phyloP scores from a whole-genome alignment of 306 rosid species.

The Canavalia ensiformis region DNA sequence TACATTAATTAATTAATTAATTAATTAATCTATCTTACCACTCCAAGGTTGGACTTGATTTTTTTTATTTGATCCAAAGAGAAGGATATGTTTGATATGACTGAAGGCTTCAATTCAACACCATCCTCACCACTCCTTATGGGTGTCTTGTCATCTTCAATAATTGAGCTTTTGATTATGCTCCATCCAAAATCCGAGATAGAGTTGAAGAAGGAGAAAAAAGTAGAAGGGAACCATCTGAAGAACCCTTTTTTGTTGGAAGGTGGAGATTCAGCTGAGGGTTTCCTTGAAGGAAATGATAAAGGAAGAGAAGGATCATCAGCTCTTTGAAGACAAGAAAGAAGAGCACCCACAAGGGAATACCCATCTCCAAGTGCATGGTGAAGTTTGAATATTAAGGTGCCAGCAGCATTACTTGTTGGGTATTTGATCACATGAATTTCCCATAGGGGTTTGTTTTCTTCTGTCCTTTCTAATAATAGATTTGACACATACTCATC shows the following conservation, averaged over 20 bases:
- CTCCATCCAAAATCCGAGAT: conserved; percentile 56
- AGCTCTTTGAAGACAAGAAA: conserved; percentile 66
- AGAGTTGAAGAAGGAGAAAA: conserved; percentile 41
- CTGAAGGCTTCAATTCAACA: conserved; percentile 46
- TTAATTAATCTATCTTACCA: conserved; percentile 47
- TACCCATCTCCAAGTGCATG: conserved; percentile 81
- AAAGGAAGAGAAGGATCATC: conserved; percentile 68
- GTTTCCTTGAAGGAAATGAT: conserved; percentile 55
- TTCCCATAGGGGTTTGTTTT: conserved; percentile 67
- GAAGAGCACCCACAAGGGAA: conserved; percentile 67
- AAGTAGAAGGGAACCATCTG: conserved; percentile 13
- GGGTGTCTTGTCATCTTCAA: conserved; percentile 63
- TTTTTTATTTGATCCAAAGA: conserved; percentile 57
- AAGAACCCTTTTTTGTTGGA: not conserved
- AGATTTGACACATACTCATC: conserved; percentile 55
- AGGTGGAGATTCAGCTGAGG: not conserved
- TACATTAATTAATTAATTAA: not conserved
- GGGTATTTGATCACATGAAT: conserved; percentile 67
- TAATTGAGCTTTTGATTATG: conserved; percentile 38
- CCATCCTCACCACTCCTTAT: conserved; percentile 55
- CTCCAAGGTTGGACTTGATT: conserved; percentile 63
- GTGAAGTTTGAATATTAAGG: conserved; percentile 60
- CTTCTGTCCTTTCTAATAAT: conserved; percentile 40
- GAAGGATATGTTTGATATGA: conserved; percentile 49
- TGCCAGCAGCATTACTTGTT: conserved; percentile 59